These are phyloP conservation scores for Ascochyta viciae-villosae DNA, from an alignment of 2,329 filamentous ascomycete genomes.

Conservation along the genomic window DNA sequence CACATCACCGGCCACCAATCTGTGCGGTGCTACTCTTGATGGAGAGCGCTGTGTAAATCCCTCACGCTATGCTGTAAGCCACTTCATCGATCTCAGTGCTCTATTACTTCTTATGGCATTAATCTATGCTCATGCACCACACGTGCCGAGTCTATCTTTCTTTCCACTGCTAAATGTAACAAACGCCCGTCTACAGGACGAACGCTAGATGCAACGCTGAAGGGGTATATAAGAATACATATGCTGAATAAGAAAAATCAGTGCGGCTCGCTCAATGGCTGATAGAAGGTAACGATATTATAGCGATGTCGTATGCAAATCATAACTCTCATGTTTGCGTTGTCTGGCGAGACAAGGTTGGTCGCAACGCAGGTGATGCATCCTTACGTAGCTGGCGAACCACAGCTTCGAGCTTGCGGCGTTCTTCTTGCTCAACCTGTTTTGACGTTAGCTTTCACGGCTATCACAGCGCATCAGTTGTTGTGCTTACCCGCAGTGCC, in stretches of 20 bases:
- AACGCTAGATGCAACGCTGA: conserved; percentile 11
- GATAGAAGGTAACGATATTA: background rate
- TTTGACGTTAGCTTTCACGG: background rate
- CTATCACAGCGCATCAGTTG: background rate
- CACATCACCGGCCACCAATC: background rate
- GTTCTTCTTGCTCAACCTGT: conserved; percentile 75
- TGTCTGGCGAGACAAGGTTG: conserved; percentile 11
- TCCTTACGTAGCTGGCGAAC: conserved; percentile 62
- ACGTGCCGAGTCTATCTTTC: conserved; percentile 5
- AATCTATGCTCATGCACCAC: conserved; percentile 14
- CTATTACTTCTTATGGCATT: conserved; percentile 10
- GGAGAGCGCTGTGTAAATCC: too few species aligned
- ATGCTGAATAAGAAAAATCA: conserved; percentile 1
- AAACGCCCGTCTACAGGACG: conserved; percentile 8
- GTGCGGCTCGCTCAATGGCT: background rate
- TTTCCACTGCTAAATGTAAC: background rate
- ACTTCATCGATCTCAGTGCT: background rate
- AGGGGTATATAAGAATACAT: conserved; percentile 20
- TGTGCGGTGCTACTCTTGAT: background rate
- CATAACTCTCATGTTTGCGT: conserved; percentile 2
- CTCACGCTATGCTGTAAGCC: background rate
- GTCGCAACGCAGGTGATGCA: conserved; percentile 27
- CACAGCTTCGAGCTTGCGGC: conserved; percentile 69
- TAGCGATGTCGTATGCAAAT: background rate
- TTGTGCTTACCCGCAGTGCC: conserved; percentile 65